Base-by-base conservation (phyloP, 2,329 filamentous ascomycete genomes). In the Fusarium coicis region DNA sequence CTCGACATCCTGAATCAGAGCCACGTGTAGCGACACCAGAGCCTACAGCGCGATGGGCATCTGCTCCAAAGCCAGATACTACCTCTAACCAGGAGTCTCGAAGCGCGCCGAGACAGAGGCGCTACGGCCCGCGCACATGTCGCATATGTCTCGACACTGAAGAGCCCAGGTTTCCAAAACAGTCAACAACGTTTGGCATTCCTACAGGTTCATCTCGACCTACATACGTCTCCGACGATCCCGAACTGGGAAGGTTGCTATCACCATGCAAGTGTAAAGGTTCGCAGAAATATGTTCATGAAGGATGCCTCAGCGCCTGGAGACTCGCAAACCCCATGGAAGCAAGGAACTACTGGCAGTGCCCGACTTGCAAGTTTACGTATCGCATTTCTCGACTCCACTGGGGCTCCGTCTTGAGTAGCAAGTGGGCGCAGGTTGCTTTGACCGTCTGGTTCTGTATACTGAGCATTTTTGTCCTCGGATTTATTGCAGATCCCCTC, bases 211-310 rank as follows among this genome's bases (percentile, higher is more conserved):
- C 81, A 23, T 80, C 81, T 26, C 78, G 79, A 32, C 84, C 84
- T 12, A 81, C 81, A 26, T 97, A 97, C 78, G 87, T 91, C 57
- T 95, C 93, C 30, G 89, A 93, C 69, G 93, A 94, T 73, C 87
- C 90, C 11, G 87, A 92, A 72, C 88, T 92, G 36, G 94, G 94
- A 43, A 91, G 94, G 56, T 86, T 99, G 34, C 89, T 98, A 76
- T 93, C 93, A 60, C 96, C 96, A 40, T 99, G 96, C 86, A 91
- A 92, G 83, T 99, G 96, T 87, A 97, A 94, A 84, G 96, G 96
- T 58, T 94, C 93, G 43, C 93, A 96, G 76, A 93, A 93, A 84
- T 98, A 97, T 82, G 95, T 98, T 30, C 96, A 99, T 81, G 94
- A 98, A 82, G 93, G 91, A 36, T 99, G 96, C 79, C 86, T 99